Evolutionary conservation across 1,284 basidiomycete genomes (phyloP).

Genomic region (Ceratobasidium theobromae): DNA sequence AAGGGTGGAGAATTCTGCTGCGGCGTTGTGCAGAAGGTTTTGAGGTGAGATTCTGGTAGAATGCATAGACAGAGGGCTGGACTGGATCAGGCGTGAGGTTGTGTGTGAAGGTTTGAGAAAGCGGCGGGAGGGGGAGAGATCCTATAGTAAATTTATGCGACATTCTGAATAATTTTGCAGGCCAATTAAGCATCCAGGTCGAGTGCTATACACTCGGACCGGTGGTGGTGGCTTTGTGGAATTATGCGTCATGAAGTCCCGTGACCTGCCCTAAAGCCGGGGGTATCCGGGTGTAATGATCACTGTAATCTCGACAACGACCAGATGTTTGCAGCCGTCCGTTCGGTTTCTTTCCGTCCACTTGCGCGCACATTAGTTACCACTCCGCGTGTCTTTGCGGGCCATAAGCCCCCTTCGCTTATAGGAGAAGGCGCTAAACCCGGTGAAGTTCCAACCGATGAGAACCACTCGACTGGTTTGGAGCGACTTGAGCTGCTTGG

Average conservation of each 20-base stretch:
- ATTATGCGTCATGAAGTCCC: constrained; percentile 1
- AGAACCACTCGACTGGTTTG: constrained; percentile 92
- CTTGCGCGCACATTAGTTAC: constrained; percentile 29
- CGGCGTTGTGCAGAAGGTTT: constrained; percentile 74
- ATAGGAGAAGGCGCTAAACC: constrained; percentile 73
- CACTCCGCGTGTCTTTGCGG: constrained; percentile 38
- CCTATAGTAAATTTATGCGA: constrained; percentile 51
- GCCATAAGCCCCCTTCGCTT: constrained; percentile 64
- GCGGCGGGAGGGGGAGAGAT: constrained; percentile 63
- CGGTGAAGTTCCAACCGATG: constrained; percentile 80
- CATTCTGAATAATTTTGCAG: constrained; percentile 5
- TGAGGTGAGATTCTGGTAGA: constrained; percentile 53
- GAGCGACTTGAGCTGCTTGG: constrained; percentile 93
- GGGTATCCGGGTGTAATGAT: constrained; percentile 14
- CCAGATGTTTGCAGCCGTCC: constrained; percentile 25
- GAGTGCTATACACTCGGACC: background rate
- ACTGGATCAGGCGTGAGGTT: constrained; percentile 69
- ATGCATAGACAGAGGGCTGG: constrained; percentile 53
- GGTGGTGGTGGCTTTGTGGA: background rate
- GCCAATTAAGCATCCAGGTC: background rate
- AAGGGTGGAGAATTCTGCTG: constrained; percentile 57
- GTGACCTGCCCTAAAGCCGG: constrained; percentile 25
- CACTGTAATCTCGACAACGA: constrained; percentile 6
- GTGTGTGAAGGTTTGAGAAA: constrained; percentile 61
- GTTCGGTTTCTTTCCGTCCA: background rate